Evolutionary conservation across 2,329 filamentous ascomycete species (phyloP), one percentile per base, ranked within the genome.

Genomic region (Alternaria dauci): DNA sequence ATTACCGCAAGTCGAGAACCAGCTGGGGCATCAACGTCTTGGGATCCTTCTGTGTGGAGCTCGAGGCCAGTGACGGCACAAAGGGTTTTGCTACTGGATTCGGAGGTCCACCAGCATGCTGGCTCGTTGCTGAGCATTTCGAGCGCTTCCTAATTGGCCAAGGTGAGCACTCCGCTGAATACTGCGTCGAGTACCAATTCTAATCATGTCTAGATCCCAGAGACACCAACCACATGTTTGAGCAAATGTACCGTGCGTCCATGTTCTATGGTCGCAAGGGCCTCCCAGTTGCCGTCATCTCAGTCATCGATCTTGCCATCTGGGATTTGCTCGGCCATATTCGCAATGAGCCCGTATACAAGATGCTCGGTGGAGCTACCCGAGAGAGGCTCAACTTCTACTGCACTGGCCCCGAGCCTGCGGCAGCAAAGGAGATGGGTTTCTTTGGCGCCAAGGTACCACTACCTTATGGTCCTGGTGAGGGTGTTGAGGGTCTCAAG

Each of bases 201-300:
- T 44, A 23, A 46, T 44, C 8, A 2, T 12, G n/a, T 36, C 30
- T 11, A 87, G 94, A 97, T 78, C 93, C 93, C 11, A 87, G 94
- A 70, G 93, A 97, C 76, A 96, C 92, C 54, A 97, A 96, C 80
- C 87, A 94, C 65, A 84, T 97, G 30, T 97, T 96, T 76, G 94
- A 97, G 83, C 93, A 96, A 79, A 97, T 97, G 94, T 97, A 97
- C 83, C 89, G 93, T 61, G 91, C 87, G 2, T 96, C 93, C 69
- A 96, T 97, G 92, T 97, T 97, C 84, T 97, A 97, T 76, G 94
- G 94, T 63, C 90, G 94, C 68, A 97, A 97, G 80, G 94, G 94
- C 47, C 87, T 97, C 2, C 91, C 94, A 2, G 87, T 94, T 11
- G 94, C 94, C 54, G 90, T 96, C 73, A 97, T 97, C 74, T 96